Evolutionary conservation across 805 yeast species (phyloP).

Genomic region (Starmerella cellae): DNA sequence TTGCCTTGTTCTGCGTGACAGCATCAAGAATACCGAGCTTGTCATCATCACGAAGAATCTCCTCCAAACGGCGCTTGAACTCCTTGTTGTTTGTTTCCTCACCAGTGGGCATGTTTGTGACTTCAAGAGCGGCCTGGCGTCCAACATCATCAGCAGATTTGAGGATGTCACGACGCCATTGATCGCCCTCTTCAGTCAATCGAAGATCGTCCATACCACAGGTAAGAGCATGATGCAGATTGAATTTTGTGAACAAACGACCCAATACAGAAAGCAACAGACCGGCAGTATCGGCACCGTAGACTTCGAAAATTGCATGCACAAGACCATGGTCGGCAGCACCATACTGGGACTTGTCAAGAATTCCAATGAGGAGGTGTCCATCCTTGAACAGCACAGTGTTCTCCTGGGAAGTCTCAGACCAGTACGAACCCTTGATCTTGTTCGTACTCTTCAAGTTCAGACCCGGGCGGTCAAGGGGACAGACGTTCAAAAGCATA

Average conservation of each 20-base stretch:
- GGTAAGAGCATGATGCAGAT: slow-evolving; percentile 83
- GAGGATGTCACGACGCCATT: slow-evolving; percentile 75
- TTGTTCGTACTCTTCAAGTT: slow-evolving; percentile 75
- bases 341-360: slow-evolving; percentile 97
- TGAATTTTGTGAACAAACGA: slow-evolving; percentile 85
- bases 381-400: slow-evolving; percentile 78
- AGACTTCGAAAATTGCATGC: slow-evolving; percentile 90
- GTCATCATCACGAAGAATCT: slow-evolving; percentile 82
- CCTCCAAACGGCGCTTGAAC: slow-evolving; percentile 77
- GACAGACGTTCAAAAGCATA: slow-evolving; percentile 76
- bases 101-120: slow-evolving; percentile 57
- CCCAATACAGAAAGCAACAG: slow-evolving; percentile 84
- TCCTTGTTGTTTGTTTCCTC: slow-evolving; percentile 50
- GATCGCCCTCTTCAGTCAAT: slow-evolving; percentile 79
- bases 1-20: slow-evolving; percentile 83
- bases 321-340: slow-evolving; percentile 94
- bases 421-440: slow-evolving; percentile 92
- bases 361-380: slow-evolving; percentile 76
- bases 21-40: slow-evolving; percentile 93
- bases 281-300: slow-evolving; percentile 85
- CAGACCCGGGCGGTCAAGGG: slow-evolving; percentile 78
- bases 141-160: slow-evolving; percentile 70
- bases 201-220: slow-evolving; percentile 99
- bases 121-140: slow-evolving; percentile 85
- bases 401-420: slow-evolving; percentile 68